These are phyloP conservation scores for Dimargaris cristalligena DNA, from an alignment of 192 early-diverging fungal species.

Conservation along the genomic window DNA sequence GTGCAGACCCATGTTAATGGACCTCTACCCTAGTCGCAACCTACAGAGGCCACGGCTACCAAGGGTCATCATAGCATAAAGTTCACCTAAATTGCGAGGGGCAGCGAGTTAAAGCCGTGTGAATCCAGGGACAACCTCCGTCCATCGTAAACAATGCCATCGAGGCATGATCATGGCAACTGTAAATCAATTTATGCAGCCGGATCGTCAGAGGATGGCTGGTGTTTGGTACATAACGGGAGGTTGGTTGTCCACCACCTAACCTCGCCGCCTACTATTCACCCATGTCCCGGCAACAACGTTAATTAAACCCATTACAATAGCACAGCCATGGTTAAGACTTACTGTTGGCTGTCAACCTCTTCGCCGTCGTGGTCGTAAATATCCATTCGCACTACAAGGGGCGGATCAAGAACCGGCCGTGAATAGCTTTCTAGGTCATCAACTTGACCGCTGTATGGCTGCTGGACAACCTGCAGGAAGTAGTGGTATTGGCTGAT, in stretches of 20 bases:
- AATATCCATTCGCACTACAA: background rate
- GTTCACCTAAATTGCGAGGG: too few species aligned
- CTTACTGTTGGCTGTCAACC: background rate
- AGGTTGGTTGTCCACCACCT: background rate
- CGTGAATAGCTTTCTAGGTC: background rate
- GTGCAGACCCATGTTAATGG: too few species aligned
- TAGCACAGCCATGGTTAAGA: background rate
- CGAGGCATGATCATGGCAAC: too few species aligned
- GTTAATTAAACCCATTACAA: background rate
- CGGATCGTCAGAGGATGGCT: background rate
- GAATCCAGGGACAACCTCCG: too few species aligned
- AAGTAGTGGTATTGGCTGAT: too few species aligned
- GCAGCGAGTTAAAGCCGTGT: too few species aligned
- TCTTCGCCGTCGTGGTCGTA: background rate
- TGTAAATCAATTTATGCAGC: background rate
- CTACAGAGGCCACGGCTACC: too few species aligned
- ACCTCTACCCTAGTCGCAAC: too few species aligned
- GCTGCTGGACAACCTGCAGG: background rate
- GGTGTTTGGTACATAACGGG: background rate
- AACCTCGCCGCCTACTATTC: background rate
- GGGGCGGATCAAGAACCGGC: background rate
- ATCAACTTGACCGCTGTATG: too few species aligned
- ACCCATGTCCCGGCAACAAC: background rate
- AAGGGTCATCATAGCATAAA: too few species aligned
- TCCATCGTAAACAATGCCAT: too few species aligned